Percentiles rank a stretch among this genome's conserved stretches.
Evolutionary conservation across 139 green algal species (phyloP).

Genomic region (Zygnema cylindricum): DNA sequence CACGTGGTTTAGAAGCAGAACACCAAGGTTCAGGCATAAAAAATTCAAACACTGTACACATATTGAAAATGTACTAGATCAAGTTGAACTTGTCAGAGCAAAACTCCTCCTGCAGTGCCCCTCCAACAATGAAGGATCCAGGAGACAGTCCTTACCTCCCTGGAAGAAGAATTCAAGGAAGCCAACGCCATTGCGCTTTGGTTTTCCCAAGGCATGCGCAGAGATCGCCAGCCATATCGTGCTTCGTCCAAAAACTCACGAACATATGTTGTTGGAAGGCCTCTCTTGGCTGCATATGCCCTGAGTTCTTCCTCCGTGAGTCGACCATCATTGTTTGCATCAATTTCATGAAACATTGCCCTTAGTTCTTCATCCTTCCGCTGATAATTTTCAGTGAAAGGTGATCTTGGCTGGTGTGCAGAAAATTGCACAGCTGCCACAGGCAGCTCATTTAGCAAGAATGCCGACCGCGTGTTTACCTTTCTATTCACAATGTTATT

Average conservation of each 20-base stretch:
- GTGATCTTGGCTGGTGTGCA: neutral
- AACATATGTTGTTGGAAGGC: slow-evolving; percentile 19
- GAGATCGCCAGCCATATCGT: neutral
- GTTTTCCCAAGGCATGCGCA: neutral
- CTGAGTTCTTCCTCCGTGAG: neutral
- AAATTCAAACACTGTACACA: too few species aligned
- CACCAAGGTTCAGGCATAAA: too few species aligned
- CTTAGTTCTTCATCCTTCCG: neutral
- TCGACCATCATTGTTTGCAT: neutral
- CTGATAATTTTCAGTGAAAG: neutral
- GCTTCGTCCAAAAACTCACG: slow-evolving; percentile 11
- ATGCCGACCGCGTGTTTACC: too few species aligned
- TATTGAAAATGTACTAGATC: too few species aligned
- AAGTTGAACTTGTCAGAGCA: too few species aligned
- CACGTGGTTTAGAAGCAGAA: too few species aligned
- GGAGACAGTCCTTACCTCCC: neutral
- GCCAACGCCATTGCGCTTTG: neutral
- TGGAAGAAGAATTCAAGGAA: neutral
- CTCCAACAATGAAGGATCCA: too few species aligned
- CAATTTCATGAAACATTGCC: slow-evolving; percentile 23
- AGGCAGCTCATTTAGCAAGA: neutral
- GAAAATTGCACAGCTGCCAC: neutral
- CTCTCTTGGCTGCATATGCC: neutral
- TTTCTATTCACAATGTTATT: too few species aligned
- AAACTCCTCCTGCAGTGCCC: too few species aligned